Evolutionary conservation across 495 filamentous ascomycete species (phyloP).

Genomic region (Daldinia bambusicola): DNA sequence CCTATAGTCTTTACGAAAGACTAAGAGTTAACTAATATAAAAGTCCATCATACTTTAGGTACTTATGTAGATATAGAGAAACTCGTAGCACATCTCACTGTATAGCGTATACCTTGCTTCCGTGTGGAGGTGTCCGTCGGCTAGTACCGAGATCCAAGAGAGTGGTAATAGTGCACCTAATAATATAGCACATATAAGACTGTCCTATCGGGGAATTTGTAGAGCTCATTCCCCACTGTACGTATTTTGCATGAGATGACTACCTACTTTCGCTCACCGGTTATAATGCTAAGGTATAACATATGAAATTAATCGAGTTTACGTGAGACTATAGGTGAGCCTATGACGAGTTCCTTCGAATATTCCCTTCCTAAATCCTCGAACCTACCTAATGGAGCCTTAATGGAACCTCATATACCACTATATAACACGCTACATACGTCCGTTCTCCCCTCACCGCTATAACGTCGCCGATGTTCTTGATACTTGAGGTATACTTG

Average conservation of each 20-base stretch:
- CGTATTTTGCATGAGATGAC: background rate
- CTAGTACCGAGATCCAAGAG: slow-evolving; percentile 4
- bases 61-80: background rate
- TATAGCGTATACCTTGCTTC: background rate
- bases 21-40: background rate
- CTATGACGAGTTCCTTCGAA: slow-evolving; percentile 5
- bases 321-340: background rate
- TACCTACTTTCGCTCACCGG: background rate
- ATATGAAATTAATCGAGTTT: slow-evolving; percentile 3
- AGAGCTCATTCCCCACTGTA: slow-evolving; percentile 6
- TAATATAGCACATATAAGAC: slow-evolving; percentile 2
- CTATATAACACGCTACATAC: background rate
- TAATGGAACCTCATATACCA: slow-evolving; percentile 4
- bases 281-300: background rate
- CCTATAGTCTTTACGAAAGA: background rate
- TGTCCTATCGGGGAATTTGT: slow-evolving; percentile 4
- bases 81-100: background rate
- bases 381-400: slow-evolving; percentile 1
- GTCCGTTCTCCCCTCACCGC: slow-evolving; percentile 1
- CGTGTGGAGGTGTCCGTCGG: background rate
- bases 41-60: no score
- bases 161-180: background rate
- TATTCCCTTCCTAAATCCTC: slow-evolving; percentile 9
- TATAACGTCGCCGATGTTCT: slow-evolving; percentile 7
- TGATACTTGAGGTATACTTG: slow-evolving; percentile 27